Base-by-base conservation (phyloP, 2,329 filamentous ascomycete genomes). In the Tolypocladium cylindrosporum region DNA sequence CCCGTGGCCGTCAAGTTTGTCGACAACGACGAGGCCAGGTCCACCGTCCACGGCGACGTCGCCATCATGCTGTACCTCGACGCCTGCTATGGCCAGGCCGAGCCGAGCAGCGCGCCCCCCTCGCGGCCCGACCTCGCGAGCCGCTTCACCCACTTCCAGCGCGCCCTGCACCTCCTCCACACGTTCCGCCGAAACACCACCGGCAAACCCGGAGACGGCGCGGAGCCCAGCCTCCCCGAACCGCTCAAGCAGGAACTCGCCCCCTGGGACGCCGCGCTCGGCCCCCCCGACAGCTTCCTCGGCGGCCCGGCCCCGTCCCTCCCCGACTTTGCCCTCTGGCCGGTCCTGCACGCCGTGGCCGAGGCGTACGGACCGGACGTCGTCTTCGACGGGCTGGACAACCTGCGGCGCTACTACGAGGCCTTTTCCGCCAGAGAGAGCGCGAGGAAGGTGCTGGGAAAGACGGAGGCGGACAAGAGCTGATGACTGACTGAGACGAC, bases 21-120 rank as follows among this genome's bases (percentile, higher is more conserved):
- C 34, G 83, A 86, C 63, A 83, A 81, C 53, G 81, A 86, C 59
- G 63, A 66, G 0, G 69, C 62, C 31, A 75, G 74, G 59, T 77
- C 81, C 1, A 70, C 68, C 0, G 73, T 82, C 0, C 69, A 78
- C 9, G 82, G 83, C 6, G 75, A 80, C 45, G 56, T 78, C 1
- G 77, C 77, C 40, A 80, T 85, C 59, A 74, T 86, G 74, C 67
- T 82, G 11, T 86, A 90, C 59, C 73, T 89, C 1, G 81, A 89
- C 59, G 75, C 79, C 2, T 71, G 76, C 14, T 77, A 84, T 60
- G 75, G 76, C 1, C 59, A 61, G 0, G 62, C 64, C n/a, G 69
- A 67, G 55, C 55, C 63, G 43, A 65, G 61, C 2, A 63, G 68
- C 55, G 57, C 60, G 9, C 63, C 68, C 3, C 57, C 62, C 13